Base-by-base conservation (phyloP, 2,329 filamentous ascomycete genomes). In the Delphinella strobiligena region DNA sequence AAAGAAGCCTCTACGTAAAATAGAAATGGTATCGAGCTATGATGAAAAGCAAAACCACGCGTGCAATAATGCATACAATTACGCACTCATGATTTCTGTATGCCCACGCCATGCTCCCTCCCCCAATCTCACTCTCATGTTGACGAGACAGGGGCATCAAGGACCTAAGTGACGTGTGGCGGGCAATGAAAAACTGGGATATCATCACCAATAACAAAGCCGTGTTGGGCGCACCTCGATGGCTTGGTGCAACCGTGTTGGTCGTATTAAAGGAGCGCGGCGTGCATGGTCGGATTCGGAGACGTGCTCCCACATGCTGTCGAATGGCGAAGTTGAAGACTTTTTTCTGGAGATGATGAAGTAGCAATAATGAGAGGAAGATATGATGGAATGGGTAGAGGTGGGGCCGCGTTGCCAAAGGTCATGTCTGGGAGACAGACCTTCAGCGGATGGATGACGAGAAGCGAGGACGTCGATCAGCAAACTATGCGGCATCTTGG, bases 401-500 rank as follows among this genome's bases (percentile, higher is more conserved):
- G 22, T 7, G 12, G 7, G 7, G 22, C 22, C 22, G 22, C 22
- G 22, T 27, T 7, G 22, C 22, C 7, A 27, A 7, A 7, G 12
- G 7, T 27, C 22, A 7, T n/a, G n/a, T n/a, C n/a, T n/a, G n/a
- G n/a, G n/a, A n/a, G n/a, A 12, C 22, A 7, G 22, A 7, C 22
- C 22, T 7, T 27, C 22, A 27, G 12, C 12, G 22, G 22, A 27
- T 27, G 22, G 22, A 12, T 7, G 22, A 27, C 7, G 22, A 27
- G 22, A 27, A 27, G 12, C 22, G 22, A 12, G 12, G 22, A 27
- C 22, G 22, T 7, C 22, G 22, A 12, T 27, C 22, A 27, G 22
- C 22, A 27, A 27, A 27, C 55, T 58, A 58, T 39, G 53, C 54
- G 37, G 51, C 48, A 16, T 54, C 51, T 44, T 58, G 36, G 17